These are phyloP conservation scores for Claviceps digitariae DNA, from an alignment of 2,329 filamentous ascomycete species.

Conservation along the genomic window DNA sequence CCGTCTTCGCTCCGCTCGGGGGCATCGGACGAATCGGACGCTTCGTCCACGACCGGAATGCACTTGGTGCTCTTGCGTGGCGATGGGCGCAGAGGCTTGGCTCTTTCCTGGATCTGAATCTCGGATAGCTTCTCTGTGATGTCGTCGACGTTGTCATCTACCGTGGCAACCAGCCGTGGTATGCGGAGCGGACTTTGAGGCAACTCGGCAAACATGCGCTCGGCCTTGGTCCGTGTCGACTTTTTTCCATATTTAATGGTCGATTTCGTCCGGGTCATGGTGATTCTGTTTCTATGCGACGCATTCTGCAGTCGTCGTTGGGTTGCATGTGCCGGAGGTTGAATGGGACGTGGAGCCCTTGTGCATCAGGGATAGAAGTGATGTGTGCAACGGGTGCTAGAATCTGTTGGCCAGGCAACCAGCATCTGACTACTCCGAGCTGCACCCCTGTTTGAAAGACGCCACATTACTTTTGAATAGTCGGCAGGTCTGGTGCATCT, in stretches of 20 bases:
- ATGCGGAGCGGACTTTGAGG: slow-evolving; percentile 34
- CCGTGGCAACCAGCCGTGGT: slow-evolving; percentile 4
- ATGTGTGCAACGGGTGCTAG: not conserved
- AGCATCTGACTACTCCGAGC: not conserved
- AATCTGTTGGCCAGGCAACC: slow-evolving; percentile 8
- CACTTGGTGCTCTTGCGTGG: slow-evolving; percentile 8
- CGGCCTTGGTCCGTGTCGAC: slow-evolving; percentile 30
- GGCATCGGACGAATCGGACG: not conserved
- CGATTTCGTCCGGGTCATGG: slow-evolving; percentile 31
- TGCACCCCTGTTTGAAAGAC: not conserved
- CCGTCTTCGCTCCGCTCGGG: slow-evolving; percentile 6
- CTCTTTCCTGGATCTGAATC: slow-evolving; percentile 15
- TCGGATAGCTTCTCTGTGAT: slow-evolving; percentile 22
- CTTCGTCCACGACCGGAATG: slow-evolving; percentile 3
- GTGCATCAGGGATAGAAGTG: no score
- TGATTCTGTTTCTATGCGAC: slow-evolving; percentile 6
- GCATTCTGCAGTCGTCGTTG: not conserved
- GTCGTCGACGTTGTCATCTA: slow-evolving; percentile 16
- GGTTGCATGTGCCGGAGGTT: not conserved
- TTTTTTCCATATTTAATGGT: slow-evolving; percentile 38
- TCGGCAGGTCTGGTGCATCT: no score
- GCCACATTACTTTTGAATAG: no score
- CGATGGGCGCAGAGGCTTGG: slow-evolving; percentile 5
- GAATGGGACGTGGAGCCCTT: not conserved
- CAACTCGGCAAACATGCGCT: slow-evolving; percentile 37